A percentile compares a stretch with the other conserved stretches of the same genome.
Evolutionary conservation across 2,329 filamentous ascomycete genomes (phyloP).

Genomic region (Trichoderma lentiforme): DNA sequence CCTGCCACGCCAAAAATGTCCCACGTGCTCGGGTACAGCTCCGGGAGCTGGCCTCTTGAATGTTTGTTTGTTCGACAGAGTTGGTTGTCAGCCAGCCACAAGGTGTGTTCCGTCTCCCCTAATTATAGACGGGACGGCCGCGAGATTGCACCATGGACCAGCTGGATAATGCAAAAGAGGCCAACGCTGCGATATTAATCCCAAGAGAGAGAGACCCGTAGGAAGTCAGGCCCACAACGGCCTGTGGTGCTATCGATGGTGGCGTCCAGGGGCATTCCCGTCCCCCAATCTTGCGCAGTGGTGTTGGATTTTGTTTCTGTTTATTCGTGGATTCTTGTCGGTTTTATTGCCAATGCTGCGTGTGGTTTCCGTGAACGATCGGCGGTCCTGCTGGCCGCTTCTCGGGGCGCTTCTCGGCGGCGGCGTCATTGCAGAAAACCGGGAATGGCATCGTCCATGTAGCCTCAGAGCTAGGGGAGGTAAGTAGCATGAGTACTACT

Average conservation of each 20-base stretch:
- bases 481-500: background rate
- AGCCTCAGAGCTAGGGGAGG: background rate
- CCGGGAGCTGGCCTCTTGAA: background rate
- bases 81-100: background rate
- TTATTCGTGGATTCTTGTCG: background rate
- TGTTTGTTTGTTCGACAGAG: background rate
- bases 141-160: background rate
- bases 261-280: slow-evolving; percentile 8
- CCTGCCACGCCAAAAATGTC: background rate
- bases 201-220: background rate
- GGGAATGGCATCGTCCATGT: background rate
- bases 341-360: background rate
- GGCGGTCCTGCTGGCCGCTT: background rate
- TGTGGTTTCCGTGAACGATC: background rate
- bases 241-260: background rate
- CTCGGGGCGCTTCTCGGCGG: background rate
- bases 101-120: background rate
- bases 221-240: background rate
- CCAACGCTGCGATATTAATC: background rate
- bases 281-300: background rate
- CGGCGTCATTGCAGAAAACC: background rate
- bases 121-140: background rate
- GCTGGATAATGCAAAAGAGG: background rate
- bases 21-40: slow-evolving; percentile 11
- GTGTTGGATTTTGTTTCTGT: background rate